Percentiles rank a stretch among this genome's conserved stretches.
These are phyloP conservation scores for Thraustochytrium aureum DNA, from an alignment of 352 stramenopile species.

Conservation along the genomic window DNA sequence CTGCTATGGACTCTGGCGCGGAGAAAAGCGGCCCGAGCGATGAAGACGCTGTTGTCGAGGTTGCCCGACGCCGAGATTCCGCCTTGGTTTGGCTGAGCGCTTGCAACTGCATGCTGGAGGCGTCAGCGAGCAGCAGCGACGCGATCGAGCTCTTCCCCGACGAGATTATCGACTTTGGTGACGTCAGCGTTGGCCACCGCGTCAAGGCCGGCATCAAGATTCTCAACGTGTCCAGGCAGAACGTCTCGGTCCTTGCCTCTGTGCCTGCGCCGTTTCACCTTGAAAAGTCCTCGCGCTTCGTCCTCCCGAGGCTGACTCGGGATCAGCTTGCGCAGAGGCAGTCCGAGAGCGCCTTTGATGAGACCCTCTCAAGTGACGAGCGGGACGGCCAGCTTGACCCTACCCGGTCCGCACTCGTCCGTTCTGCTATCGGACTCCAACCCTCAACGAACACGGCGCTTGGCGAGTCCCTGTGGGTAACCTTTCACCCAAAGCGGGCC, in stretches of 20 bases:
- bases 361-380: background rate
- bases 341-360: background rate
- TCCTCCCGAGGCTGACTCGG: background rate
- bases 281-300: background rate
- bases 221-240: background rate
- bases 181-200: conserved; percentile 1
- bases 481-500: background rate
- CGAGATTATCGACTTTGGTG: conserved; percentile 32
- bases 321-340: background rate
- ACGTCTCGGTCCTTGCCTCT: background rate
- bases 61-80: no score
- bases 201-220: background rate
- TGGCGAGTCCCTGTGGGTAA: background rate
- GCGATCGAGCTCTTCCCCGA: background rate
- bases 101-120: conserved; percentile 27
- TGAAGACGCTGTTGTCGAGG: no score
- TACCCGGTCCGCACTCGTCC: background rate
- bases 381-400: background rate
- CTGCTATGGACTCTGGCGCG: no score
- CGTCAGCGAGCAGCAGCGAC: background rate
- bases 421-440: no score
- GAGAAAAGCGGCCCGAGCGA: no score
- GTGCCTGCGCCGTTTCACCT: background rate
- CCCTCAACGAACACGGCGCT: no score
- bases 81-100: background rate